phyloP scores from a whole-genome alignment of 345 rosid species.

The Heritiera littoralis region DNA sequence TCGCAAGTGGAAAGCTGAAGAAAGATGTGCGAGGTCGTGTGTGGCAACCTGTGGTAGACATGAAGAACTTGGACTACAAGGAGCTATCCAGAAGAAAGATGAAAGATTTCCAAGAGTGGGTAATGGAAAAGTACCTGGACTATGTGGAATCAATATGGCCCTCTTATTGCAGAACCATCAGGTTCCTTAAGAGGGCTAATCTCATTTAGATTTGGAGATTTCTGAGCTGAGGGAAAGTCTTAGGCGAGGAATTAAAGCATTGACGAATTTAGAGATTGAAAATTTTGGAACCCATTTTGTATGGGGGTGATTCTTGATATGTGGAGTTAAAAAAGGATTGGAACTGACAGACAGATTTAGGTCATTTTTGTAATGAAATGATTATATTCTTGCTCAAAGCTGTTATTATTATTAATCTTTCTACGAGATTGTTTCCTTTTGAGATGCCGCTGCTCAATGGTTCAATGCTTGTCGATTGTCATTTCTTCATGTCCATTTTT shows the following conservation, averaged over 20 bases:
- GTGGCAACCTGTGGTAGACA: slow-evolving; percentile 55
- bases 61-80: slow-evolving; percentile 68
- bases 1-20: slow-evolving; percentile 64
- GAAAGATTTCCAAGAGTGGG: slow-evolving; percentile 60
- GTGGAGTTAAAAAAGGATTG: slow-evolving; percentile 17
- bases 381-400: slow-evolving; percentile 9
- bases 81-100: slow-evolving; percentile 52
- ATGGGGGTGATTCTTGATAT: slow-evolving; percentile 18
- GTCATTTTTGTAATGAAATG: slow-evolving; percentile 27
- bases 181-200: slow-evolving; percentile 92
- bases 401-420: background rate
- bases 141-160: slow-evolving; percentile 92
- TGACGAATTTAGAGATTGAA: slow-evolving; percentile 15
- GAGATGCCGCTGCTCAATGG: too few relatives aligned
- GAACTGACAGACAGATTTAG: slow-evolving; percentile 15
- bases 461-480: too few relatives aligned
- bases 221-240: slow-evolving; percentile 11
- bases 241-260: slow-evolving; percentile 10
- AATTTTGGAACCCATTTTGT: slow-evolving; percentile 41
- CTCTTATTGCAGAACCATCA: slow-evolving; percentile 86
- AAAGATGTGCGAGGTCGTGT: slow-evolving; percentile 47
- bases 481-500: too few relatives aligned
- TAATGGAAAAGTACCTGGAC: slow-evolving; percentile 71
- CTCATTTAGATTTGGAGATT: slow-evolving; percentile 44
- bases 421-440: too few relatives aligned